Evolutionary conservation across 306 rosid genomes (phyloP).

Genomic region (Dalbergia oliveri): DNA sequence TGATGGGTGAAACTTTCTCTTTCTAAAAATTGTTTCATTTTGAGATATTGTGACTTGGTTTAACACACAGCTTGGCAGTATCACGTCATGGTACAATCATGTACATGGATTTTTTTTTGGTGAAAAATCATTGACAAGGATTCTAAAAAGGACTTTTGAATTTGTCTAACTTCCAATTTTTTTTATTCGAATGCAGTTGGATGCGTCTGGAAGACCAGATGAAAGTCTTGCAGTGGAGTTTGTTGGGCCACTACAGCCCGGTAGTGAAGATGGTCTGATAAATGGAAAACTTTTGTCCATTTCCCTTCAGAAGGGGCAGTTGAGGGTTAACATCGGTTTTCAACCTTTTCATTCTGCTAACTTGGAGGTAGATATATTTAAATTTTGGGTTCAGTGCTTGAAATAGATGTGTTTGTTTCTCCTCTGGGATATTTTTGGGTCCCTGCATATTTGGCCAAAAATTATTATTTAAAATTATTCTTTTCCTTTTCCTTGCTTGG

Average conservation of each 20-base stretch:
- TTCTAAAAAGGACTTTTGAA: background rate
- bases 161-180: constrained; percentile 38
- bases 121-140: background rate
- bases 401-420: constrained; percentile 38
- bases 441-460: background rate
- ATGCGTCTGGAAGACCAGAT: constrained; percentile 89
- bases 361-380: constrained; percentile 78
- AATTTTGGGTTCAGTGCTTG: constrained; percentile 28
- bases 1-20: constrained; percentile 44
- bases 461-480: constrained; percentile 7
- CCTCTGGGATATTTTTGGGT: constrained; percentile 34
- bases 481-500: constrained; percentile 30
- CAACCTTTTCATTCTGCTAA: constrained; percentile 81
- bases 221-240: constrained; percentile 84
- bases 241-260: constrained; percentile 76
- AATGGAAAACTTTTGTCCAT: constrained; percentile 68
- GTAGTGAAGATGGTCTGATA: constrained; percentile 58
- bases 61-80: constrained; percentile 6
- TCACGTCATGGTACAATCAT: constrained; percentile 9
- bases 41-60: constrained; percentile 27
- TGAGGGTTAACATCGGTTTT: constrained; percentile 69
- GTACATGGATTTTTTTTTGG: background rate
- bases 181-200: constrained; percentile 69
- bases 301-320: constrained; percentile 85
- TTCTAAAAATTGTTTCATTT: constrained; percentile 1